Evolutionary conservation across 495 filamentous ascomycete genomes (phyloP).

Genomic region (Hyaloscypha variabilis): DNA sequence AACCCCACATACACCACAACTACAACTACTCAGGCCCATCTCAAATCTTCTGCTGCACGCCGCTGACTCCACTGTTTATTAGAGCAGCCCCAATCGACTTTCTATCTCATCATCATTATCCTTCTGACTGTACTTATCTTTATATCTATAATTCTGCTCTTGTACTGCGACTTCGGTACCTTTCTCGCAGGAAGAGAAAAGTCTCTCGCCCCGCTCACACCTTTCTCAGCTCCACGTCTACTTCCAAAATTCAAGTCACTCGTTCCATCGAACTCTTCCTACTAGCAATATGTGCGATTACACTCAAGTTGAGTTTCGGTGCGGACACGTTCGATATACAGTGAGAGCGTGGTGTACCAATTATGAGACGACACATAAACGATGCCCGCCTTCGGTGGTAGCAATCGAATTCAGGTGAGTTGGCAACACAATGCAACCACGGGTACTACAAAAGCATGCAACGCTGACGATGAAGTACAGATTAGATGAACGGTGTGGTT

Average conservation of each 20-base stretch:
- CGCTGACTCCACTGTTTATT: slow-evolving; percentile 5
- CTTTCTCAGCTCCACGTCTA: background rate
- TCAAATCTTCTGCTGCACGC: background rate
- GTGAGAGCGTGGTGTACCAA: slow-evolving; percentile 32
- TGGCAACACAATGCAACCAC: background rate
- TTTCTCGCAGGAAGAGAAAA: no score
- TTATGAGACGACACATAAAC: slow-evolving; percentile 34
- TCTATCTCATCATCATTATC: background rate
- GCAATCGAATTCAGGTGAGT: slow-evolving; percentile 34
- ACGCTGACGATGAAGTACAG: slow-evolving; percentile 22
- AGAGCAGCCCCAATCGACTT: background rate
- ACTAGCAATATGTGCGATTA: slow-evolving; percentile 30
- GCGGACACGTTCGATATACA: slow-evolving; percentile 31
- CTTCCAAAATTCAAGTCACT: slow-evolving; percentile 2
- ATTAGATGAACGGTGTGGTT: slow-evolving; percentile 33
- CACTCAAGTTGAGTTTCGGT: slow-evolving; percentile 32
- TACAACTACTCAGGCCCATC: background rate
- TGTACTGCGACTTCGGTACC: background rate
- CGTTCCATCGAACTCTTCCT: background rate
- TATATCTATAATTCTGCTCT: background rate
- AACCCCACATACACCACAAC: slow-evolving; percentile 4
- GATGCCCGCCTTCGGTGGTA: slow-evolving; percentile 29
- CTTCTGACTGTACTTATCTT: no score
- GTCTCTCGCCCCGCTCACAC: background rate
- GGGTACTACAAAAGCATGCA: background rate